Conservation (phyloP, 2,329 filamentous ascomycete genomes). For the Monascus ruber region DNA sequence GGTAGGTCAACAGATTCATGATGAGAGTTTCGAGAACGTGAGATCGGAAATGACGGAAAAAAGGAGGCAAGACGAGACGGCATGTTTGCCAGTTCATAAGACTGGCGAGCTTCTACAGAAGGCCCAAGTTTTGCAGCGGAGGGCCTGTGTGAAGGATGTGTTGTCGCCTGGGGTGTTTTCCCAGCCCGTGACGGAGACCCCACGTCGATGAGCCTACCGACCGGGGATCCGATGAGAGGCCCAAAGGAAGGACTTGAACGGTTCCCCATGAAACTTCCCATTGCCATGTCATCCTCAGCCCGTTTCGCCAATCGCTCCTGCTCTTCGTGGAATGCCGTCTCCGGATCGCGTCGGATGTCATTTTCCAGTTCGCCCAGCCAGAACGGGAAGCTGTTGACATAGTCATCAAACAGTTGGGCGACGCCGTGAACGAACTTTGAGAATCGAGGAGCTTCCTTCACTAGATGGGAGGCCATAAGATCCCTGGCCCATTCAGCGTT, state of each 20-base stretch:
- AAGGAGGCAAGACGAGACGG: constrained; percentile 54
- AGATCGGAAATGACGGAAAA: constrained; percentile 71
- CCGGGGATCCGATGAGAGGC: constrained; percentile 24
- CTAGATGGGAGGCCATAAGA: constrained; percentile 81
- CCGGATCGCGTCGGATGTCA: constrained; percentile 88
- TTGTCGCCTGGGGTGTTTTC: constrained; percentile 15
- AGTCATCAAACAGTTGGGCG: constrained; percentile 83
- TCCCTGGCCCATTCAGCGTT: constrained; percentile 80
- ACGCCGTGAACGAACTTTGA: constrained; percentile 96
- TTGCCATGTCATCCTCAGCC: constrained; percentile 76
- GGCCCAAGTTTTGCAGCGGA: constrained; percentile 36
- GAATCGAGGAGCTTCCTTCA: constrained; percentile 80
- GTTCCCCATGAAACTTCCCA: constrained; percentile 72
- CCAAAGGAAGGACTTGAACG: constrained; percentile 18
- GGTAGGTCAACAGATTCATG: constrained; percentile 52
- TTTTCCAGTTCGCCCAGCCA: constrained; percentile 87
- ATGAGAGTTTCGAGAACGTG: constrained; percentile 55
- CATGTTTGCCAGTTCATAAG: constrained; percentile 16
- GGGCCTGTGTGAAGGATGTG: constrained; percentile 10
- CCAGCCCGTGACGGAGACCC: constrained; percentile 13
- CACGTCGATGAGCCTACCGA: constrained; percentile 14
- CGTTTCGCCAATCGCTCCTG: constrained; percentile 70
- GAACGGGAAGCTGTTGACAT: constrained; percentile 92
- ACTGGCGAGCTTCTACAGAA: constrained; percentile 36
- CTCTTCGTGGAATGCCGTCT: constrained; percentile 81